Conservation (phyloP, 2,329 filamentous ascomycete species). For the Claviceps digitariae region DNA sequence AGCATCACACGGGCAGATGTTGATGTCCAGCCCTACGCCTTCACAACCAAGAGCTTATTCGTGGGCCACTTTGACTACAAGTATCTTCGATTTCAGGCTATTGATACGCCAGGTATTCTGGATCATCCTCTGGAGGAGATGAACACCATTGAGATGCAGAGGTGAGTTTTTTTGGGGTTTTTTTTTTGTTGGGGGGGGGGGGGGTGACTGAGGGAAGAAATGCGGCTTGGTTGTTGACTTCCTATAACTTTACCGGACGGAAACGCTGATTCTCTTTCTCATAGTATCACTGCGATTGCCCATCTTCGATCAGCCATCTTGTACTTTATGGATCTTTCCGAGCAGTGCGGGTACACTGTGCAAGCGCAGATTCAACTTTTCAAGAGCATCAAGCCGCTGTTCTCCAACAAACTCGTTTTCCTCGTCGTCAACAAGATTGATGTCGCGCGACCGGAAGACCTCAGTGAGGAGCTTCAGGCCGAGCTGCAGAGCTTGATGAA, state of each 20-base stretch:
- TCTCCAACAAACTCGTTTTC: slow-evolving; percentile 94
- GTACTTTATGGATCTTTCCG: slow-evolving; percentile 96
- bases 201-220: too few species aligned
- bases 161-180: slow-evolving; percentile 9
- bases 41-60: slow-evolving; percentile 95
- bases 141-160: slow-evolving; percentile 99
- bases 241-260: background rate
- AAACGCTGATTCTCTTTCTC: slow-evolving; percentile 16
- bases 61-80: slow-evolving; percentile 98
- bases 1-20: slow-evolving; percentile 90
- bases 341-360: slow-evolving; percentile 93
- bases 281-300: slow-evolving; percentile 82
- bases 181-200: too few species aligned
- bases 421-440: slow-evolving; percentile 98
- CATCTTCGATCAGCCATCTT: slow-evolving; percentile 90
- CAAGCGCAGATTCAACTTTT: slow-evolving; percentile 88
- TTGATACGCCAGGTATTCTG: slow-evolving; percentile 96
- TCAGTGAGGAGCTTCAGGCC: slow-evolving; percentile 64
- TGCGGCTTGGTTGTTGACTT: background rate
- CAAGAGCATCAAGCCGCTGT: slow-evolving; percentile 91
- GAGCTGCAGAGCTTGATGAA: slow-evolving; percentile 71
- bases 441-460: slow-evolving; percentile 72
- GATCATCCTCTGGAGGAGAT: slow-evolving; percentile 98
- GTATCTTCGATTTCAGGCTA: slow-evolving; percentile 49
- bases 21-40: slow-evolving; percentile 94